Evolutionary conservation across 352 stramenopile genomes (phyloP).

Genomic region (Achlya hypogyna): DNA sequence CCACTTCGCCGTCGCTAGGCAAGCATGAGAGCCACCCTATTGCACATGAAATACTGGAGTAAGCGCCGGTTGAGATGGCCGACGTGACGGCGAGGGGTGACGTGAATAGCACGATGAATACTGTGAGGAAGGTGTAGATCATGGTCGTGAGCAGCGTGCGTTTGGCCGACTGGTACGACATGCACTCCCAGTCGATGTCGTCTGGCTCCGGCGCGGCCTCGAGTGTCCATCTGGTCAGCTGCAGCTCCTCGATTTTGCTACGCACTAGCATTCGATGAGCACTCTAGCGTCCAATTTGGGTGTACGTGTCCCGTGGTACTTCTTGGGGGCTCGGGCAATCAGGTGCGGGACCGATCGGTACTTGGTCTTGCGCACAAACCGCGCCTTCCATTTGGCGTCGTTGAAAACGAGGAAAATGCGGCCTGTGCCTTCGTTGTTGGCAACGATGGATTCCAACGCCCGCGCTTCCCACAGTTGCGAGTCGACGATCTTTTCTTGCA

Average conservation of each 20-base stretch:
- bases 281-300: neutral
- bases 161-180: slow-evolving; percentile 75
- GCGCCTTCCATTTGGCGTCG: slow-evolving; percentile 49
- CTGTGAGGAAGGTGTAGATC: slow-evolving; percentile 68
- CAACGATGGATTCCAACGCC: slow-evolving; percentile 46
- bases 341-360: slow-evolving; percentile 73
- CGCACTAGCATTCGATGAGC: slow-evolving; percentile 25
- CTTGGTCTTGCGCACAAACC: slow-evolving; percentile 63
- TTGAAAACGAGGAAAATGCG: slow-evolving; percentile 80
- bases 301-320: slow-evolving; percentile 7
- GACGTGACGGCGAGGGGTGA: slow-evolving; percentile 77
- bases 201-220: slow-evolving; percentile 66
- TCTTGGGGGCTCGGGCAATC: slow-evolving; percentile 55
- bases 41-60: neutral
- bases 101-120: slow-evolving; percentile 71
- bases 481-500: slow-evolving; percentile 38
- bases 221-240: slow-evolving; percentile 68
- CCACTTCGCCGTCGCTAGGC: slow-evolving; percentile 15
- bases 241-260: slow-evolving; percentile 61
- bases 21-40: neutral
- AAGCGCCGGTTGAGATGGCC: slow-evolving; percentile 61
- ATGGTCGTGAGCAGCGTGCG: slow-evolving; percentile 55
- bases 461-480: slow-evolving; percentile 46
- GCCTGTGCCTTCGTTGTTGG: slow-evolving; percentile 58
- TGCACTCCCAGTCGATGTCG: slow-evolving; percentile 79